phyloP scores from a whole-genome alignment of 1,284 basidiomycete genomes.

The Schizophyllum commune region DNA sequence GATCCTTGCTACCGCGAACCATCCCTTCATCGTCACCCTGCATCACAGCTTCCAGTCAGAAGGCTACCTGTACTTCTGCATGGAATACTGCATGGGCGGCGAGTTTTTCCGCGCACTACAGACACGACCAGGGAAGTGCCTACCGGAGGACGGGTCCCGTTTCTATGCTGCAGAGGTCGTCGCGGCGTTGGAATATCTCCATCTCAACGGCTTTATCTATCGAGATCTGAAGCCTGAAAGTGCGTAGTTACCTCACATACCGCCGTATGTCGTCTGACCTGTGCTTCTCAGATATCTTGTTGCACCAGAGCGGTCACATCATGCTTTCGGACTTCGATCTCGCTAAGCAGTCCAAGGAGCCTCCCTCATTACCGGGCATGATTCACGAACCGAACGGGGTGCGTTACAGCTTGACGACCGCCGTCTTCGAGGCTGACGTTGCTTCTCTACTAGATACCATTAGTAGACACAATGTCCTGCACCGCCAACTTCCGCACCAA shows the following conservation, averaged over 20 bases:
- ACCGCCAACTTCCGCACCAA: constrained; percentile 98
- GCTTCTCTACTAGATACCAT: constrained; percentile 50
- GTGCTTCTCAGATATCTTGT: constrained; percentile 74
- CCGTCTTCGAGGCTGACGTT: neutral
- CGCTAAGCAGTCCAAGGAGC: constrained; percentile 89
- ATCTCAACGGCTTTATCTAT: constrained; percentile 99
- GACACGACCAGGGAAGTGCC: constrained; percentile 91
- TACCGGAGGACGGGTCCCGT: constrained; percentile 90
- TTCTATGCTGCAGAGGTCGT: constrained; percentile 99
- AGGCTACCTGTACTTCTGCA: constrained; percentile 94
- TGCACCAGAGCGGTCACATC: constrained; percentile 98
- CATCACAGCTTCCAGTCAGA: constrained; percentile 99
- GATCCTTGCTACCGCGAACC: constrained; percentile 92
- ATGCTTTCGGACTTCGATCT: constrained; percentile 99
- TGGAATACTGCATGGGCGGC: constrained; percentile 99
- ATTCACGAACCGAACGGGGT: constrained; percentile 92
- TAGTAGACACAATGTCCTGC: constrained; percentile 96
- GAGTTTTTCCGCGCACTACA: constrained; percentile 98
- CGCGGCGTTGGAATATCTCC: constrained; percentile 95
- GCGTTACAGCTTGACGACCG: constrained; percentile 13
- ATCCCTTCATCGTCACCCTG: constrained; percentile 96
- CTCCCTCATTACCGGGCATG: constrained; percentile 82
- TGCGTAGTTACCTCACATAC: constrained; percentile 36
- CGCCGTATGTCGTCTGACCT: constrained; percentile 12
- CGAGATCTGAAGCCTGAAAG: constrained; percentile 99